A percentile compares a stretch with the other conserved stretches of the same genome.
These are phyloP conservation scores for Stagonosporopsis vannaccii DNA, from an alignment of 2,329 filamentous ascomycete genomes.

Conservation along the genomic window DNA sequence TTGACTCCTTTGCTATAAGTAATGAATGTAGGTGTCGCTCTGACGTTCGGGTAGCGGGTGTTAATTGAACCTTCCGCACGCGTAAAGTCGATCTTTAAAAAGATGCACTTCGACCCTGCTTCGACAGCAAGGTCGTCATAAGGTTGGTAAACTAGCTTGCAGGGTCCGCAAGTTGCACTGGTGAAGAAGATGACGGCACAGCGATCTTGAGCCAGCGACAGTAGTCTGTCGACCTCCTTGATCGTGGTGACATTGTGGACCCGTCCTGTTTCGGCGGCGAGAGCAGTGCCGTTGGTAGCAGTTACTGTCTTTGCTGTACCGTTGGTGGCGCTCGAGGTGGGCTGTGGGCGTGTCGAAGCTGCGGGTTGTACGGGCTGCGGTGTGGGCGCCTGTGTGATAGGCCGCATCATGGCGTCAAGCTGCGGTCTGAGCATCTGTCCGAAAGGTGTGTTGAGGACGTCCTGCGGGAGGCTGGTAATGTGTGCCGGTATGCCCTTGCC, in stretches of 20 bases:
- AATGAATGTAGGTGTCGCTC: constrained; percentile 86
- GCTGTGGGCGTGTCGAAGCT: constrained; percentile 22
- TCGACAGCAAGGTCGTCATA: constrained; percentile 83
- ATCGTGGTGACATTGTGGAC: constrained; percentile 70
- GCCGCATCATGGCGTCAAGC: constrained; percentile 69
- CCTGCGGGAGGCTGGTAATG: constrained; percentile 84
- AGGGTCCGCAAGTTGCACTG: constrained; percentile 83
- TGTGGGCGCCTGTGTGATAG: constrained; percentile 66
- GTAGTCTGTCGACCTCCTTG: constrained; percentile 65
- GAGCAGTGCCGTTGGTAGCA: constrained; percentile 16
- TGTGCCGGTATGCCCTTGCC: constrained; percentile 88
- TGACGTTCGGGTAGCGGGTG: constrained; percentile 67
- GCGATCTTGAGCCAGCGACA: constrained; percentile 67
- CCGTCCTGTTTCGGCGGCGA: constrained; percentile 48
- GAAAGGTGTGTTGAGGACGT: constrained; percentile 84
- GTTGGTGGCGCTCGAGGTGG: constrained; percentile 17
- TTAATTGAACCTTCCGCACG: constrained; percentile 68
- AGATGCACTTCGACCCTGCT: constrained; percentile 68
- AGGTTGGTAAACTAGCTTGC: constrained; percentile 80
- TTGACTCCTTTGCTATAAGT: constrained; percentile 80
- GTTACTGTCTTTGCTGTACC: constrained; percentile 15
- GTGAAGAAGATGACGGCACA: constrained; percentile 92
- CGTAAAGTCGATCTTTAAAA: constrained; percentile 85
- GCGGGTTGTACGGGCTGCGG: constrained; percentile 40
- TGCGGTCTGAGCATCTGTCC: constrained; percentile 87